Conservation (phyloP, 2,329 filamentous ascomycete species). For the Thyridium curvatum region DNA sequence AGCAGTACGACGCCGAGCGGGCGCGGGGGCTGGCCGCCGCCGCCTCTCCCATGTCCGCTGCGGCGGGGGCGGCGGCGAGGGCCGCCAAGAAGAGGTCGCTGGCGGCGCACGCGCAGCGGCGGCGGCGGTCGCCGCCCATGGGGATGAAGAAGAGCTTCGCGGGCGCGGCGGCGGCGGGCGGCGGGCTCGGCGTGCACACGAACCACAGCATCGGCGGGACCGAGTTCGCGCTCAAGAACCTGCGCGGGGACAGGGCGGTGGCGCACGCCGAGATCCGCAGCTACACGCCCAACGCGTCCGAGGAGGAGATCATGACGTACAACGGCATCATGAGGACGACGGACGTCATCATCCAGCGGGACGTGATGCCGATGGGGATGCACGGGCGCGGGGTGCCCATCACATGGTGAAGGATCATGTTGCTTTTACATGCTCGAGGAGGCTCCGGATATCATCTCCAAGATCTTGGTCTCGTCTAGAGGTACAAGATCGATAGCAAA, state of each 20-base stretch:
- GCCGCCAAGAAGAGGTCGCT: no score
- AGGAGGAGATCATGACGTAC: conserved; percentile 32
- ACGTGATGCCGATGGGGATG: conserved; percentile 1
- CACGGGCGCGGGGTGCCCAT: no score
- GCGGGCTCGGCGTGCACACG: not conserved
- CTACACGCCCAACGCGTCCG: conserved; percentile 21
- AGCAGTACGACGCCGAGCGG: not conserved
- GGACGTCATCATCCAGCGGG: conserved; percentile 16
- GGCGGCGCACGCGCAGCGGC: no score
- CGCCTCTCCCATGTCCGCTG: no score
- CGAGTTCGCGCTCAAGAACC: conserved; percentile 16
- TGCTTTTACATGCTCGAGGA: conserved; percentile 22
- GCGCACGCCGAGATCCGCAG: conserved; percentile 24
- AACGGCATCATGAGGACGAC: conserved; percentile 31
- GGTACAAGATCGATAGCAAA: not conserved
- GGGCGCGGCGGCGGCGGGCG: no score
- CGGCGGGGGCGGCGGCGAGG: not conserved
- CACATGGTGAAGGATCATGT: no score
- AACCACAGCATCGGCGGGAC: not conserved
- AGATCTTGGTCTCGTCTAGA: conserved; percentile 17
- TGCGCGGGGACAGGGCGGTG: conserved; percentile 12
- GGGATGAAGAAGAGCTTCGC: no score
- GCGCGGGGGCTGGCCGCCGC: no score
- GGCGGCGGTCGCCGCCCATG: no score
- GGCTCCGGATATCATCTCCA: conserved; percentile 19